phyloP scores from a whole-genome alignment of 768 basidiomycete genomes.

The Calocera viscosa region DNA sequence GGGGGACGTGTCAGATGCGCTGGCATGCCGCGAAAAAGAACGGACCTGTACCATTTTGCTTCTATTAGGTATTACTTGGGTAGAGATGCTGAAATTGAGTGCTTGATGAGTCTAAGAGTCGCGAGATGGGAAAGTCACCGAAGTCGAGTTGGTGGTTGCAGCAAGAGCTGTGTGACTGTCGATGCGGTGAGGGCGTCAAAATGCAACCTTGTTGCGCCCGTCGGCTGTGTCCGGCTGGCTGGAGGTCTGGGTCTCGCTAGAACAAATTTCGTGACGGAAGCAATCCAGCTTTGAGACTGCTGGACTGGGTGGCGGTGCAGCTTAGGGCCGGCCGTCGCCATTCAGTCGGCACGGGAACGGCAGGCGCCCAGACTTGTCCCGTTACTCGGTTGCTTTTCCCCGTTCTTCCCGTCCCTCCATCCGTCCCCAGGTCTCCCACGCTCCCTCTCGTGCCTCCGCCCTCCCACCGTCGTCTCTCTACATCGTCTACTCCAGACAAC shows the following conservation, averaged over 20 bases:
- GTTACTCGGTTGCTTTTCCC: conserved; percentile 1
- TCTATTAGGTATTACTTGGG: conserved; percentile 7
- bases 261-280: conserved; percentile 1
- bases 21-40: not conserved
- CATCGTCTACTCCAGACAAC: conserved; percentile 5
- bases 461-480: not conserved
- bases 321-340: conserved; percentile 6
- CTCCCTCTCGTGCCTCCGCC: not conserved
- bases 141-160: conserved; percentile 6
- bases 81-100: not conserved
- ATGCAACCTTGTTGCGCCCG: not conserved
- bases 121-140: not conserved
- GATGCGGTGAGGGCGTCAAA: conserved; percentile 1
- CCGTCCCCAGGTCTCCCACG: not conserved
- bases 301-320: not conserved
- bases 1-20: conserved; percentile 5
- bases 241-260: conserved; percentile 1
- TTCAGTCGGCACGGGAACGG: too few relatives aligned
- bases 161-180: not conserved
- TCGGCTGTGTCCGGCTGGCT: not conserved
- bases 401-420: not conserved
- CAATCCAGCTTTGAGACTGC: not conserved
- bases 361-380: not conserved
- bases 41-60: conserved; percentile 12
- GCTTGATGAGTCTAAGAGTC: conserved; percentile 3